Percentiles rank a stretch among this genome's conserved stretches.
phyloP scores from a whole-genome alignment of 2,329 filamentous ascomycete genomes.

The Penicillium sp. region DNA sequence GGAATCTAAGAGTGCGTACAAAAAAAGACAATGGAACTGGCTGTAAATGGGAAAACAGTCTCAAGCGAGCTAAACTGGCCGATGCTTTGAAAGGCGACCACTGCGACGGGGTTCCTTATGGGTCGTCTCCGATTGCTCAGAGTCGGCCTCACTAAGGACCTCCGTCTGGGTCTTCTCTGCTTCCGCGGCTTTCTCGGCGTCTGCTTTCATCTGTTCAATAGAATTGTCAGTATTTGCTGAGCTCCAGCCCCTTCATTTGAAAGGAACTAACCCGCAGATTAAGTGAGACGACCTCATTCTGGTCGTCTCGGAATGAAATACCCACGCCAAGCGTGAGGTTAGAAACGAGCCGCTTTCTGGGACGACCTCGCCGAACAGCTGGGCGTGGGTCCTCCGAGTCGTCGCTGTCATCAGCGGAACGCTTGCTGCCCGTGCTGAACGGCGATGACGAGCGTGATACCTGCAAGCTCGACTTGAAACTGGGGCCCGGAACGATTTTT shows the following conservation, averaged over 20 bases:
- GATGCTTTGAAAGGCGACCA: constrained; percentile 20
- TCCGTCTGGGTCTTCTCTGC: not conserved
- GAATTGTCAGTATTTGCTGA: not conserved
- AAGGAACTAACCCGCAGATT: constrained; percentile 31
- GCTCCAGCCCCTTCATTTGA: not conserved
- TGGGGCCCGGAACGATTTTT: constrained; percentile 20
- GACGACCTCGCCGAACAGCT: constrained; percentile 27
- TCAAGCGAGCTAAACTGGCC: constrained; percentile 5
- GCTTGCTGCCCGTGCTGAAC: constrained; percentile 43
- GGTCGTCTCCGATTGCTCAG: constrained; percentile 9
- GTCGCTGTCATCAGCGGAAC: constrained; percentile 41
- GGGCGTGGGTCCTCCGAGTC: constrained; percentile 36
- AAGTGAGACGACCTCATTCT: constrained; percentile 40
- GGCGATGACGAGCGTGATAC: constrained; percentile 44
- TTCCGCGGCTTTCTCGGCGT: constrained; percentile 16
- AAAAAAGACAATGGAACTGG: not conserved
- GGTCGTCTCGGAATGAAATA: constrained; percentile 38
- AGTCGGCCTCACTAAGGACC: not conserved
- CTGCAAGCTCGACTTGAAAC: constrained; percentile 34
- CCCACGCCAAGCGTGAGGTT: constrained; percentile 39
- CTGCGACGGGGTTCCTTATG: constrained; percentile 18
- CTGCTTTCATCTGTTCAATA: constrained; percentile 15
- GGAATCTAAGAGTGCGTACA: constrained; percentile 11
- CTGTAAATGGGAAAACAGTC: not conserved
- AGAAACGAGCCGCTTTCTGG: constrained; percentile 35